phyloP scores from a whole-genome alignment of 2,329 filamentous ascomycete genomes.

The Alternaria sp. region DNA sequence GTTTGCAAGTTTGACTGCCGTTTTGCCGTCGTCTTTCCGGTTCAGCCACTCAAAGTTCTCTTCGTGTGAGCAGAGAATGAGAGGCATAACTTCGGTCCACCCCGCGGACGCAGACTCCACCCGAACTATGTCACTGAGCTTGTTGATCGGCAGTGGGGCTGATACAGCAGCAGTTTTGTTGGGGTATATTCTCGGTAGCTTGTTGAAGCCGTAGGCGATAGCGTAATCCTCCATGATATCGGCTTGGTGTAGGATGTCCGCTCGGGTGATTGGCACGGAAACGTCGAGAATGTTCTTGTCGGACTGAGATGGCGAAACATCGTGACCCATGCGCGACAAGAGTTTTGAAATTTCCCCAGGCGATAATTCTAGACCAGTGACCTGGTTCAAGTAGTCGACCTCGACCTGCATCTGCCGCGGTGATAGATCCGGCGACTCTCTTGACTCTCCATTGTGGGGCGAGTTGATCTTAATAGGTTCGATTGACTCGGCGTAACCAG shows the following conservation, averaged over 20 bases:
- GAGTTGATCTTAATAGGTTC: constrained; percentile 94
- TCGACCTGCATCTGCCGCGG: constrained; percentile 81
- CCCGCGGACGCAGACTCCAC: constrained; percentile 90
- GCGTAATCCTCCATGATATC: constrained; percentile 99
- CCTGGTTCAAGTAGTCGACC: constrained; percentile 91
- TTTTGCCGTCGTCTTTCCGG: constrained; percentile 83
- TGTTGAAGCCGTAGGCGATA: constrained; percentile 98
- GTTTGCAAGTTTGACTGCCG: constrained; percentile 85
- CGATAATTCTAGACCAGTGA: constrained; percentile 81
- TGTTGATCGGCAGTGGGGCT: constrained; percentile 89
- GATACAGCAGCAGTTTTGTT: constrained; percentile 87
- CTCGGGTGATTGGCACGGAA: constrained; percentile 84
- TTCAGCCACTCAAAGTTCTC: constrained; percentile 98
- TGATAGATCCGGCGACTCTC: constrained; percentile 81
- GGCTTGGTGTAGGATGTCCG: constrained; percentile 94
- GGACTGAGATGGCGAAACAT: constrained; percentile 76
- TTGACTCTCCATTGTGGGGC: constrained; percentile 84
- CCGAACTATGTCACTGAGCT: constrained; percentile 89
- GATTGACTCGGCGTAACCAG: constrained; percentile 88
- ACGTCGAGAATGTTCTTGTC: constrained; percentile 77
- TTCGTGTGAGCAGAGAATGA: constrained; percentile 96
- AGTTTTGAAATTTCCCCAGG: constrained; percentile 79
- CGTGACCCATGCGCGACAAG: constrained; percentile 87
- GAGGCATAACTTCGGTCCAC: constrained; percentile 94
- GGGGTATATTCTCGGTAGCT: constrained; percentile 84